Percentiles rank a stretch among this genome's conserved stretches.
These are phyloP conservation scores for Strobilomyces dryophilus DNA, from an alignment of 768 basidiomycete species.

Conservation along the genomic window DNA sequence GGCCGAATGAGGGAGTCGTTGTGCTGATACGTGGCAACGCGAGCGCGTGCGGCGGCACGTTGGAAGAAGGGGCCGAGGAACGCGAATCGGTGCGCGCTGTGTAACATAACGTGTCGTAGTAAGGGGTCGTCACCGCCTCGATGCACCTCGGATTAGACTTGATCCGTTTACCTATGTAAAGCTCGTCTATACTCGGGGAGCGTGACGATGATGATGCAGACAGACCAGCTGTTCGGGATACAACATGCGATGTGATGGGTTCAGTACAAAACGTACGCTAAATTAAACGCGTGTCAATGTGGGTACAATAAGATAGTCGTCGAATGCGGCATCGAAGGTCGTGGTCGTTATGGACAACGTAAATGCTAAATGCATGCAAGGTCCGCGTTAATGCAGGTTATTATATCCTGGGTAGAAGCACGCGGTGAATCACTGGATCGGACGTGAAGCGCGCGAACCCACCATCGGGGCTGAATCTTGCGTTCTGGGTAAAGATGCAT, in stretches of 20 bases:
- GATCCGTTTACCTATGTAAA: not conserved
- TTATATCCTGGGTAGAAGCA: slow-evolving; percentile 19
- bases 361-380: slow-evolving; percentile 4
- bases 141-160: not conserved
- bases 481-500: slow-evolving; percentile 33
- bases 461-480: slow-evolving; percentile 32
- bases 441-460: slow-evolving; percentile 4
- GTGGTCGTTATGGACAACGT: slow-evolving; percentile 10
- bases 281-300: slow-evolving; percentile 12
- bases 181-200: too few species aligned
- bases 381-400: slow-evolving; percentile 4
- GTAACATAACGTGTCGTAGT: not conserved
- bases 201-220: not conserved
- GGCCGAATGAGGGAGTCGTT: not conserved
- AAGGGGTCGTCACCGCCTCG: not conserved
- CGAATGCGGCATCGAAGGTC: slow-evolving; percentile 3
- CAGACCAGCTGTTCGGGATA: slow-evolving; percentile 22
- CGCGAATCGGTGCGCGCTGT: not conserved
- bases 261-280: slow-evolving; percentile 19
- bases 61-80: too few species aligned
- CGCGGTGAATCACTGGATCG: not conserved
- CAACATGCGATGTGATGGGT: slow-evolving; percentile 9
- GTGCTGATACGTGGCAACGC: not conserved
- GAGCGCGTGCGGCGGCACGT: too few species aligned
- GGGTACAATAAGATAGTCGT: slow-evolving; percentile 13